A percentile compares a stretch with the other conserved stretches of the same genome.
phyloP scores from a whole-genome alignment of 495 filamentous ascomycete species.

The Parmelia sp. region DNA sequence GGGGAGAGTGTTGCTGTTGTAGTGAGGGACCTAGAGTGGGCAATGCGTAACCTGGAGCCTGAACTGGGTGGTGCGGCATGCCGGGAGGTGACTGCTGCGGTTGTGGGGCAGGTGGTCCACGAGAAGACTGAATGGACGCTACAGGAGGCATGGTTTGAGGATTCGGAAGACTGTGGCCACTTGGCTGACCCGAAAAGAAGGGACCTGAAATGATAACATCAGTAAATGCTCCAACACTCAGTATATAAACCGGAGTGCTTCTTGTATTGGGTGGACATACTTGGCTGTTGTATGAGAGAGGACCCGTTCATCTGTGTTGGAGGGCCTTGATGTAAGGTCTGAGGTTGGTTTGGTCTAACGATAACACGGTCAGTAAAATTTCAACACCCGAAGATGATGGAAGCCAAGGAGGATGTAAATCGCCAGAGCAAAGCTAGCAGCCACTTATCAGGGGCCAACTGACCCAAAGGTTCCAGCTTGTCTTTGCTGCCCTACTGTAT shows the following conservation, averaged over 20 bases:
- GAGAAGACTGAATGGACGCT: conserved; percentile 21
- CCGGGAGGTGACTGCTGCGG: conserved; percentile 48
- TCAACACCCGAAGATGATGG: neutral
- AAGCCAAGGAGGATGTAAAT: neutral
- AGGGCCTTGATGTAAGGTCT: conserved; percentile 38
- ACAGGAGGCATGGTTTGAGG: conserved; percentile 47
- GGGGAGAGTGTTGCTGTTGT: conserved; percentile 45
- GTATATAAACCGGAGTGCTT: conserved; percentile 26
- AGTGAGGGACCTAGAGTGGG: conserved; percentile 49
- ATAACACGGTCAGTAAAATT: neutral
- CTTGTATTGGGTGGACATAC: conserved; percentile 29
- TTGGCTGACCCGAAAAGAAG: conserved; percentile 37
- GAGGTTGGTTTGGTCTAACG: conserved; percentile 29
- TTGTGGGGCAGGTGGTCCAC: conserved; percentile 40
- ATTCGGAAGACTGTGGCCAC: conserved; percentile 47
- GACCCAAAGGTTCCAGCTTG: conserved; percentile 29
- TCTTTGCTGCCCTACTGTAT: conserved; percentile 26
- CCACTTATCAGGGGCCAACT: neutral
- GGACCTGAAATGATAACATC: conserved; percentile 17
- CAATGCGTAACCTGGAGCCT: conserved; percentile 43
- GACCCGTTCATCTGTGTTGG: conserved; percentile 44
- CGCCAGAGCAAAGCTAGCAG: neutral
- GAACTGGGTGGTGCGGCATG: conserved; percentile 41
- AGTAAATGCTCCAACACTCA: neutral
- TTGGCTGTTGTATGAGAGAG: conserved; percentile 44